Conservation (phyloP, 2,329 filamentous ascomycete genomes). For the Trichoderma koningiopsis region DNA sequence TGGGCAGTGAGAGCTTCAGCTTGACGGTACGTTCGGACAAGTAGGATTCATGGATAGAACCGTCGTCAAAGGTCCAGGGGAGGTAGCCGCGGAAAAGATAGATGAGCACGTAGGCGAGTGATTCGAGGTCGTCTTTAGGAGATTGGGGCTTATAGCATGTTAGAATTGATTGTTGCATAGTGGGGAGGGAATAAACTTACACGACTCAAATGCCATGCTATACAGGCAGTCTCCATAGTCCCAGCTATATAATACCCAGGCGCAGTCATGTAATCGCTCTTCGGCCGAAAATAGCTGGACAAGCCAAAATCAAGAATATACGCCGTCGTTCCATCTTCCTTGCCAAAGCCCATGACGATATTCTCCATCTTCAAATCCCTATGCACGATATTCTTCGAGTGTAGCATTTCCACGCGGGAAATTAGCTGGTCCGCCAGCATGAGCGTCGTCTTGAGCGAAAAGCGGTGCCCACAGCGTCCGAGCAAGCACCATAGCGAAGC, state of each 20-base stretch:
- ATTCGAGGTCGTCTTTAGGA: conserved; percentile 28
- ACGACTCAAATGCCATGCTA: not conserved
- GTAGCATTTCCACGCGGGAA: conserved; percentile 28
- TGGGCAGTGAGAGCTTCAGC: conserved; percentile 1
- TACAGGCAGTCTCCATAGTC: not conserved
- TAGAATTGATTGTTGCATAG: not conserved
- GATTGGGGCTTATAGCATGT: conserved; percentile 11
- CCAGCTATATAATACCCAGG: conserved; percentile 2
- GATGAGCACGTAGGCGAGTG: conserved; percentile 27
- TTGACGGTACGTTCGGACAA: not conserved
- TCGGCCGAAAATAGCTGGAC: conserved; percentile 17
- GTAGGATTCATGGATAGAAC: not conserved
- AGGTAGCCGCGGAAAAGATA: conserved; percentile 25
- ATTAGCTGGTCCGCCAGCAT: conserved; percentile 32
- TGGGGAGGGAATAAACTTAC: not conserved
- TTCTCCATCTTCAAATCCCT: conserved; percentile 33
- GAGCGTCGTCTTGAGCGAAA: conserved; percentile 33
- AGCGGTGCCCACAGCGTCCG: conserved; percentile 28
- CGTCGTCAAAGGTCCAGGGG: conserved; percentile 16
- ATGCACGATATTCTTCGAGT: conserved; percentile 28
- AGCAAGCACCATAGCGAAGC: conserved; percentile 70
- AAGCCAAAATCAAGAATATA: conserved; percentile 31
- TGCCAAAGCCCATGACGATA: conserved; percentile 31
- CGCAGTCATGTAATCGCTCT: not conserved
- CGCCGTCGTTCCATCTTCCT: conserved; percentile 28